Evolutionary conservation across 2,329 filamentous ascomycete species (phyloP), one percentile per base, ranked within the genome.

Genomic region (Penicillium sp.): DNA sequence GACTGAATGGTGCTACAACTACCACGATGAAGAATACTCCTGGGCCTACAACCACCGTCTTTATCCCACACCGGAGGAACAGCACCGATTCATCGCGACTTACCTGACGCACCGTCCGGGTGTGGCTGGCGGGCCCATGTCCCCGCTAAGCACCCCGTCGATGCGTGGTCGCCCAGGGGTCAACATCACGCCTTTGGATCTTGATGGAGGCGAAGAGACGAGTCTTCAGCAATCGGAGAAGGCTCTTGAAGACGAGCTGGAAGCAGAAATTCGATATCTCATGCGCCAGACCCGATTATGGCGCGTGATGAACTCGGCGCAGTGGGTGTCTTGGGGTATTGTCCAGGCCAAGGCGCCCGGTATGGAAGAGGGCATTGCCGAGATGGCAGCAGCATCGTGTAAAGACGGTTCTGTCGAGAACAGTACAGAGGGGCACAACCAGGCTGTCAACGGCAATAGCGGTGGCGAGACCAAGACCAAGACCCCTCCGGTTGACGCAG

Each of bases 1-100:
- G 74, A 79, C 86, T 1, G 92, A 98, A 66, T 98, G 92, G 92
- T 85, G 86, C 53, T 96, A 96, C 72, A 90, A 98, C 66, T 98
- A 98, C 65, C 89, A 95, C 60, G 81, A 92, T 58, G 65, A 77
- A 2, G 68, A 71, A 17, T 67, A 66, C 20, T 71, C 86, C 0
- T 79, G 78, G 68, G 77, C 72, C 16, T 90, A 85, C 71, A 79
- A 82, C 54, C 76, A 76, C 4, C 67, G 69, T 36, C 65, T 69
- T 36, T 98, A 95, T 64, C 92, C 92, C 0, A 86, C 73, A 0
- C 66, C 73, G 0, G 84, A 89, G 39, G 83, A 95, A 62, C 92
- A 95, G 59, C 75, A 76, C 44, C 83, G 84, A 23, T 95, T 95
- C 64, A 74, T 98, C 54, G 78, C 80, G 34, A 82, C 88, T 6